phyloP scores from a whole-genome alignment of 257 asterid genomes.

The Verbascum thapsus region DNA sequence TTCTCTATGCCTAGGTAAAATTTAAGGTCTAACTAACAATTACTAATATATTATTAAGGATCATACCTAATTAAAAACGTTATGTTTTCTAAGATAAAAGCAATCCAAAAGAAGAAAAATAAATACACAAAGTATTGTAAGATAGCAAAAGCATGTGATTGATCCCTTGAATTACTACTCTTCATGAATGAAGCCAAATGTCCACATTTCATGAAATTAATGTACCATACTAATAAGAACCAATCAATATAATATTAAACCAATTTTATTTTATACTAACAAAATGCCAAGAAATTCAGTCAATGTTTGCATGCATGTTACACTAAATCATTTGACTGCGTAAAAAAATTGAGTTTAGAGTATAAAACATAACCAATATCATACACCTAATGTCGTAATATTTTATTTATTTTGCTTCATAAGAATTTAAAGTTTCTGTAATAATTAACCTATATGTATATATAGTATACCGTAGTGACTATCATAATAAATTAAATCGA shows the following conservation, averaged over 20 bases:
- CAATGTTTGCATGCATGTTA: background rate
- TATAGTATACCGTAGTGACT: too few relatives aligned
- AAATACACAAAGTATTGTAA: conserved; percentile 12
- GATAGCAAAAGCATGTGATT: conserved; percentile 33
- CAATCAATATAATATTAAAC: too few relatives aligned
- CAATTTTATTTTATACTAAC: background rate
- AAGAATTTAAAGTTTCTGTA: too few relatives aligned
- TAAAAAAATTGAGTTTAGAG: background rate
- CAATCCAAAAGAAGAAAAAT: too few relatives aligned
- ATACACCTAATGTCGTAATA: too few relatives aligned
- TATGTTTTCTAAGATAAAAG: background rate
- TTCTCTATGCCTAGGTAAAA: too few relatives aligned
- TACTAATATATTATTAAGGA: background rate
- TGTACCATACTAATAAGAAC: too few relatives aligned
- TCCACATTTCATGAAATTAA: conserved; percentile 24
- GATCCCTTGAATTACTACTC: conserved; percentile 32
- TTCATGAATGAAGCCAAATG: conserved; percentile 24
- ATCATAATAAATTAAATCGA: too few relatives aligned
- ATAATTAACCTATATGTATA: too few relatives aligned
- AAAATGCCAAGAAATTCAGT: conserved; percentile 25
- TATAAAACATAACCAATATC: too few relatives aligned
- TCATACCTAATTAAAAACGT: background rate
- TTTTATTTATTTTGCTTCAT: too few relatives aligned
- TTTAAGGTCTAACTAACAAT: too few relatives aligned
- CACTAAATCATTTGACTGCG: background rate